Evolutionary conservation across 2,329 filamentous ascomycete genomes (phyloP).

Genomic region (Clonostachys rhizophaga): DNA sequence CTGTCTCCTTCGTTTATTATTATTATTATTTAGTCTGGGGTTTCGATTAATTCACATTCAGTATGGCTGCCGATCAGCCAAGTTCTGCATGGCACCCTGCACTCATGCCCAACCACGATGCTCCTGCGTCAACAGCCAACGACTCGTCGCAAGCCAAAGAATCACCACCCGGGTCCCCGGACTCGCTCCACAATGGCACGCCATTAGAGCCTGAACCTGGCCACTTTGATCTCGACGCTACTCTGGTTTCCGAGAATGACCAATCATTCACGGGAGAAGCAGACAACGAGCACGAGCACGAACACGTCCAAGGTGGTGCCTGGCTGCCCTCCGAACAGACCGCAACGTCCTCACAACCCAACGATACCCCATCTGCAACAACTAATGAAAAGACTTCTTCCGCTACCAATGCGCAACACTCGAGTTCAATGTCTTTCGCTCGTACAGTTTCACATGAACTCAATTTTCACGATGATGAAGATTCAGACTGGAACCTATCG

Average conservation of each 20-base stretch:
- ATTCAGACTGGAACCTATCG: slow-evolving; percentile 50
- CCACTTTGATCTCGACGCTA: background rate
- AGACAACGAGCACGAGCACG: slow-evolving; percentile 1
- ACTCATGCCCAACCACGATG: slow-evolving; percentile 26
- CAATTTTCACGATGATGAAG: slow-evolving; percentile 54
- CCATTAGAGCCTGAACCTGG: slow-evolving; percentile 3
- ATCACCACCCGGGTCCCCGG: slow-evolving; percentile 3
- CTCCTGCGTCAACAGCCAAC: slow-evolving; percentile 8
- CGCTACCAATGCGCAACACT: slow-evolving; percentile 36
- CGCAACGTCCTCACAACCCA: background rate
- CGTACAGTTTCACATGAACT: slow-evolving; percentile 60
- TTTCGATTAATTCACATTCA: slow-evolving; percentile 4
- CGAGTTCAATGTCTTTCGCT: slow-evolving; percentile 59
- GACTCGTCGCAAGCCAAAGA: background rate
- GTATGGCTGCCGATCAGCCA: slow-evolving; percentile 28
- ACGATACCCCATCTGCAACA: background rate
- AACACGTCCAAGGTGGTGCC: slow-evolving; percentile 7
- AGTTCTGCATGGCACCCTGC: slow-evolving; percentile 34
- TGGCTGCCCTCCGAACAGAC: slow-evolving; percentile 13
- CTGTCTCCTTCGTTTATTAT: no score
- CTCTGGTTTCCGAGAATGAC: background rate
- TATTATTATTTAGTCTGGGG: no score
- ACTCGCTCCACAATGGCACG: slow-evolving; percentile 6
- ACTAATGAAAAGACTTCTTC: background rate
- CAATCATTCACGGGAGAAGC: slow-evolving; percentile 5